phyloP scores from a whole-genome alignment of 2,329 filamentous ascomycete species.

The Teratosphaeria viscida region DNA sequence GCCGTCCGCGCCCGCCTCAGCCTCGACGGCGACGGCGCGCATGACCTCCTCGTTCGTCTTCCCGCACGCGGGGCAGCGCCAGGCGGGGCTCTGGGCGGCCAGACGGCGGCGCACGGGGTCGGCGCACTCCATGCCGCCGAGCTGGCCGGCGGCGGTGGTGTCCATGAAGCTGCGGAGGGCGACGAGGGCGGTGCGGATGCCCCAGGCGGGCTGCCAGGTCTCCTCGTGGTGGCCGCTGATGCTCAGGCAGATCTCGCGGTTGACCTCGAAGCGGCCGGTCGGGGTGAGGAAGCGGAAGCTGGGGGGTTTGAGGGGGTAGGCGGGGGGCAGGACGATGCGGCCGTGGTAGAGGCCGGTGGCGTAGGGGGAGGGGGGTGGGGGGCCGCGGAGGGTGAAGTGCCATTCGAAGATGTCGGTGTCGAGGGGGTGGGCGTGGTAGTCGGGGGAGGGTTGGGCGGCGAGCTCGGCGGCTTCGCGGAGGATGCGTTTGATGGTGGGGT shows the following conservation, averaged over 20 bases:
- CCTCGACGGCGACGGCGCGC: slow-evolving; percentile 59
- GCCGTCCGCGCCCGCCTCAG: slow-evolving; percentile 39
- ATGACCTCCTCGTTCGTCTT: slow-evolving; percentile 66
- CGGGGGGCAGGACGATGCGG: slow-evolving; percentile 78
- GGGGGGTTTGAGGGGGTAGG: slow-evolving; percentile 84
- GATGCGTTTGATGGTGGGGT: slow-evolving; percentile 76
- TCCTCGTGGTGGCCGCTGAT: slow-evolving; percentile 96
- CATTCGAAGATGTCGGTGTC: slow-evolving; percentile 93
- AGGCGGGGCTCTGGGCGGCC: slow-evolving; percentile 55
- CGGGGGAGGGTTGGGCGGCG: slow-evolving; percentile 64
- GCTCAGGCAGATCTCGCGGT: slow-evolving; percentile 89
- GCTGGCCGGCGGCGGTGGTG: slow-evolving; percentile 73
- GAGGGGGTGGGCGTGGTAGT: slow-evolving; percentile 75
- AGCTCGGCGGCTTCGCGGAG: slow-evolving; percentile 87
- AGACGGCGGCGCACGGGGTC: slow-evolving; percentile 57
- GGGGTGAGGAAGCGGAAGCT: slow-evolving; percentile 94
- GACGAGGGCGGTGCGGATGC: slow-evolving; percentile 75
- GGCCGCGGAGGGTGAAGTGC: slow-evolving; percentile 95
- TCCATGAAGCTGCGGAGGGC: slow-evolving; percentile 87
- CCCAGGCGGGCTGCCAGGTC: slow-evolving; percentile 98
- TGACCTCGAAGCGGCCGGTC: slow-evolving; percentile 85
- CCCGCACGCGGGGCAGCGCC: slow-evolving; percentile 60
- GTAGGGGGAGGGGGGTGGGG: slow-evolving; percentile 68
- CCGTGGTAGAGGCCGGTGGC: slow-evolving; percentile 84
- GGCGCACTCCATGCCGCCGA: slow-evolving; percentile 75